These are phyloP conservation scores for Puccinellia tenuiflora DNA, from an alignment of 176 grass and related monocot species.

Conservation along the genomic window DNA sequence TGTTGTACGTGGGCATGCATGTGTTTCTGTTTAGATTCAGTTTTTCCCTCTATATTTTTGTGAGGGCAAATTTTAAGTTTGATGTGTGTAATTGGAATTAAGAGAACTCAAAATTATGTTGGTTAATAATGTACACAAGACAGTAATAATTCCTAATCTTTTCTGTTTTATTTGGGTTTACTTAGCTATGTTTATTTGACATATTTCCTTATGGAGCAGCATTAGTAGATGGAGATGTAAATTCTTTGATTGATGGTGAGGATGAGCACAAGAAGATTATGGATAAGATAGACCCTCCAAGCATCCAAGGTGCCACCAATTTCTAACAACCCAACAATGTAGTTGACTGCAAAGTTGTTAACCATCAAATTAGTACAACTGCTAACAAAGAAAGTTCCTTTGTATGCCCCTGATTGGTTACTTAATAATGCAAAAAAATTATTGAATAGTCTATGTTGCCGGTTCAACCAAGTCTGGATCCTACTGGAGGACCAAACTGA, in stretches of 20 bases:
- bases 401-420: no score
- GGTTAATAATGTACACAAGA: background rate
- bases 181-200: background rate
- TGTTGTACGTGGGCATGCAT: background rate
- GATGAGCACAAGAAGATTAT: conserved; percentile 89
- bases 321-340: background rate
- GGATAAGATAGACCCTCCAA: conserved; percentile 51
- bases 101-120: background rate
- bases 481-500: no score
- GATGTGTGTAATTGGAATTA: background rate
- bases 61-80: background rate
- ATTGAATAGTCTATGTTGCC: no score
- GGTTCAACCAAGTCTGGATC: no score
- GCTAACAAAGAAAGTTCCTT: no score
- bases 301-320: conserved; percentile 44
- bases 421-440: no score
- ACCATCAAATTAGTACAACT: background rate
- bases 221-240: background rate
- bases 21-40: background rate
- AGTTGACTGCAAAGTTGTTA: background rate
- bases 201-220: background rate
- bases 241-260: conserved; percentile 48
- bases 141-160: background rate
- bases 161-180: background rate
- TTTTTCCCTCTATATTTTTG: background rate